Conservation (phyloP, 495 filamentous ascomycete genomes). For the Aspergillus haitiensis region DNA sequence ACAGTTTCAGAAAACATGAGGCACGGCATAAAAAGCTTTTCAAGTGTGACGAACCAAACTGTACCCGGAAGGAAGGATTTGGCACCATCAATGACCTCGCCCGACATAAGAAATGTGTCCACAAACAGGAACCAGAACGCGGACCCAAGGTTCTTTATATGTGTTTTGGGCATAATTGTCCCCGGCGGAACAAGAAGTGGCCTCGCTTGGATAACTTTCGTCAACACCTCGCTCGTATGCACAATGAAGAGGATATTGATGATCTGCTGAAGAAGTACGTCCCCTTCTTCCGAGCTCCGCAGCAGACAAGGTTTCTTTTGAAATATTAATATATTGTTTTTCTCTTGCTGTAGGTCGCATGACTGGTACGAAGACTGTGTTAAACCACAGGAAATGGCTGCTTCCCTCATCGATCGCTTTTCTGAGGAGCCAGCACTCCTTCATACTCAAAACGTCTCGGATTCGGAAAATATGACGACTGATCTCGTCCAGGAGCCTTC, state of each 20-base stretch:
- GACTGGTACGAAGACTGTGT: conserved; percentile 42
- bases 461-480: neutral
- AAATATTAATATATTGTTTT: conserved; percentile 12
- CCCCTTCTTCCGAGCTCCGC: neutral
- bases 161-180: conserved; percentile 65
- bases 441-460: neutral
- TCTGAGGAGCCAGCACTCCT: conserved; percentile 11
- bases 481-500: conserved; percentile 9
- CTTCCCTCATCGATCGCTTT: conserved; percentile 11
- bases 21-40: conserved; percentile 74
- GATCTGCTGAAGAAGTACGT: conserved; percentile 55
- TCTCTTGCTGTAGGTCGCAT: conserved; percentile 32
- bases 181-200: conserved; percentile 73
- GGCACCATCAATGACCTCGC: conserved; percentile 79
- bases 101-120: conserved; percentile 70
- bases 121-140: conserved; percentile 55
- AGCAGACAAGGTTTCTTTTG: neutral
- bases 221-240: conserved; percentile 79
- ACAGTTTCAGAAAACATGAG: conserved; percentile 68
- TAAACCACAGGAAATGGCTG: conserved; percentile 19
- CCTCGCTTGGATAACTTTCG: conserved; percentile 90
- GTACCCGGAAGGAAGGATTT: conserved; percentile 67
- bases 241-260: conserved; percentile 57
- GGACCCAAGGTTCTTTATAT: conserved; percentile 60
- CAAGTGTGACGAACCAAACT: conserved; percentile 62